Evolutionary conservation across 148 eudicot genomes (phyloP).

Genomic region (Linanthus parryae): DNA sequence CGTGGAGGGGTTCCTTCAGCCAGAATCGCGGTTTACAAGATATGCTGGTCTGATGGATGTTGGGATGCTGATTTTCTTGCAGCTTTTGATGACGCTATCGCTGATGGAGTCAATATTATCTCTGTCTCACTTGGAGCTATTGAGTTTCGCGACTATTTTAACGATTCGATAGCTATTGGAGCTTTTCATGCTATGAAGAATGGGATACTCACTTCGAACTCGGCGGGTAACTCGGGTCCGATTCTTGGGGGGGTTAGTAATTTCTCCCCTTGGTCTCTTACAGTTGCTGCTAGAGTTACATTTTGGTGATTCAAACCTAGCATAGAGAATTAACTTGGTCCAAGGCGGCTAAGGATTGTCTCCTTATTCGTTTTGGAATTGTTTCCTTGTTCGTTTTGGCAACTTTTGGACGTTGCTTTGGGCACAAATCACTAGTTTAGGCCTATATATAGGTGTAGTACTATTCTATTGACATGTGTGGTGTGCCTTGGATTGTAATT

Average conservation of each 20-base stretch:
- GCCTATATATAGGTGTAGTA: too few relatives aligned
- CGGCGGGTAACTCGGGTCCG: slow-evolving; percentile 16
- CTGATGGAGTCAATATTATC: slow-evolving; percentile 16
- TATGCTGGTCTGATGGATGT: slow-evolving; percentile 22
- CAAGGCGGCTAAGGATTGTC: too few relatives aligned
- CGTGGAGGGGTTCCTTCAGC: slow-evolving; percentile 39
- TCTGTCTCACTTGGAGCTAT: slow-evolving; percentile 11
- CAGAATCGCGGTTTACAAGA: slow-evolving; percentile 24
- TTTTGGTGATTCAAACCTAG: too few relatives aligned
- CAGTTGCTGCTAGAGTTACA: slow-evolving; percentile 19
- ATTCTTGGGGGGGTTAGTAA: background rate
- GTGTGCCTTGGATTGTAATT: too few relatives aligned
- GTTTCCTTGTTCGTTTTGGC: too few relatives aligned
- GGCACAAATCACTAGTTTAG: too few relatives aligned
- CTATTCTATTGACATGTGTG: too few relatives aligned
- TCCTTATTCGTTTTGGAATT: too few relatives aligned
- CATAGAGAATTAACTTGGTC: too few relatives aligned
- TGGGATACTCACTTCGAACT: slow-evolving; percentile 13
- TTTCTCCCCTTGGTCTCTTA: slow-evolving; percentile 14
- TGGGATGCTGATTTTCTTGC: slow-evolving; percentile 13
- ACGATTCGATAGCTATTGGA: slow-evolving; percentile 11
- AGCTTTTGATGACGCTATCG: slow-evolving; percentile 31
- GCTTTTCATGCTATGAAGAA: slow-evolving; percentile 20
- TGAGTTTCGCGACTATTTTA: background rate
- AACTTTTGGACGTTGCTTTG: too few relatives aligned